Percentiles rank a stretch among this genome's conserved stretches.
Evolutionary conservation across 1,284 basidiomycete genomes (phyloP).

Genomic region (Trichosporon ovoides): DNA sequence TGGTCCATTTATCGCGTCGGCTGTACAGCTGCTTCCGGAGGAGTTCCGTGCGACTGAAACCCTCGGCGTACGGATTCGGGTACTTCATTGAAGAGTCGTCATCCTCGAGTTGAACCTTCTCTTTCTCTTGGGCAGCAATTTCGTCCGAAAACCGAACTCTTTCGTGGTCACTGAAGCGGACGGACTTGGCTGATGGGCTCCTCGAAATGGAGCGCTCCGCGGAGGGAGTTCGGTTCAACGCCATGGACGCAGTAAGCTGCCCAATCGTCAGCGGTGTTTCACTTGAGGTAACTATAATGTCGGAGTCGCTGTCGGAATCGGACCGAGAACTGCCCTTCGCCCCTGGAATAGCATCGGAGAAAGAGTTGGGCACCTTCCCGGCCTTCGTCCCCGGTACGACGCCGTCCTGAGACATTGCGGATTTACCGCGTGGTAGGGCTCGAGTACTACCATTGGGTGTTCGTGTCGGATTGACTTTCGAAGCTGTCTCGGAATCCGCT

Average conservation of each 20-base stretch:
- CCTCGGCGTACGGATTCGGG: slow-evolving; percentile 32
- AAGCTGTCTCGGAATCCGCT: too few relatives aligned
- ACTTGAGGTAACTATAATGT: not conserved
- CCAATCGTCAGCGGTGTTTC: not conserved
- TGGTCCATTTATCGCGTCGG: slow-evolving; percentile 32
- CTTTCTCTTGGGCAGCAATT: not conserved
- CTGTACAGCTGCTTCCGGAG: slow-evolving; percentile 34
- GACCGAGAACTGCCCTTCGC: not conserved
- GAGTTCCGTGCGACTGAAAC: slow-evolving; percentile 31
- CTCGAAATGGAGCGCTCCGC: not conserved
- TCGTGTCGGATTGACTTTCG: too few relatives aligned
- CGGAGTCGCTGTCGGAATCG: not conserved
- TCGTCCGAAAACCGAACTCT: not conserved
- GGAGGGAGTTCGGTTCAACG: not conserved
- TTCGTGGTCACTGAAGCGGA: not conserved
- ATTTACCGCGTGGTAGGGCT: too few relatives aligned
- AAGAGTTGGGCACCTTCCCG: too few relatives aligned
- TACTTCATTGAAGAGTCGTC: slow-evolving; percentile 13
- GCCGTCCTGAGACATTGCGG: too few relatives aligned
- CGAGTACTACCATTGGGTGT: too few relatives aligned
- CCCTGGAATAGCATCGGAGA: not conserved
- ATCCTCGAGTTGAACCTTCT: not conserved
- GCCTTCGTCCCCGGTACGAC: not conserved
- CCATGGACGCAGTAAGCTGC: not conserved
- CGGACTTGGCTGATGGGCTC: not conserved